These are phyloP conservation scores for Lepidopterella palustris DNA, from an alignment of 495 filamentous ascomycete species.

Conservation along the genomic window DNA sequence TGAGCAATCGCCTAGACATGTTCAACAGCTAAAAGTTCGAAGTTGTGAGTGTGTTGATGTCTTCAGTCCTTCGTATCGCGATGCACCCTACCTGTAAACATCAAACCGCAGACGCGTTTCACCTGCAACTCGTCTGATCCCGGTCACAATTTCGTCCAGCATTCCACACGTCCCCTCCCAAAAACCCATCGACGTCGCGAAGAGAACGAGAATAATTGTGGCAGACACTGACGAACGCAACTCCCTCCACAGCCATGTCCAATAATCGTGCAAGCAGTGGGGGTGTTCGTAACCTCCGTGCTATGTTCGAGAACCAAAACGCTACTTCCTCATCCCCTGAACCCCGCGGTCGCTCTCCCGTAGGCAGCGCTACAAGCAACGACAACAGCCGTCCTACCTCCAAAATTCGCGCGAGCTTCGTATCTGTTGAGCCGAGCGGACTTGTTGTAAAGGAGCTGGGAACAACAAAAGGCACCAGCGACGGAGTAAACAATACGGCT, in stretches of 20 bases:
- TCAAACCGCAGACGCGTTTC: conserved; percentile 25
- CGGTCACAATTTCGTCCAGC: conserved; percentile 26
- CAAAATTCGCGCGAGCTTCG: conserved; percentile 77
- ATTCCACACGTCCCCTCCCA: conserved; percentile 12
- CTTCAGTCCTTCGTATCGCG: neutral
- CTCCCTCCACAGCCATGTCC: conserved; percentile 42
- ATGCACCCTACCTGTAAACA: conserved; percentile 25
- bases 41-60: neutral
- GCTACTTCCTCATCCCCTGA: conserved; percentile 50
- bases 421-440: conserved; percentile 64
- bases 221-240: conserved; percentile 15
- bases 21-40: neutral
- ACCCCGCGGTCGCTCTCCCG: conserved; percentile 68
- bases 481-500: conserved; percentile 23
- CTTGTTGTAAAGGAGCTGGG: conserved; percentile 24
- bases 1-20: neutral
- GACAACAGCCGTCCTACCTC: conserved; percentile 54
- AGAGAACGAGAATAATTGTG: neutral
- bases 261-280: conserved; percentile 40
- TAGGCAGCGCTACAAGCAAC: conserved; percentile 40
- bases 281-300: conserved; percentile 67
- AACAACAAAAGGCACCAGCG: conserved; percentile 16
- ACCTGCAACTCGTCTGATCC: conserved; percentile 24
- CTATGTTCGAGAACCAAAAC: conserved; percentile 77
- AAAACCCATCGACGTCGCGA: conserved; percentile 8